Conservation (phyloP, 2,329 filamentous ascomycete species). For the Penicillium sp. region DNA sequence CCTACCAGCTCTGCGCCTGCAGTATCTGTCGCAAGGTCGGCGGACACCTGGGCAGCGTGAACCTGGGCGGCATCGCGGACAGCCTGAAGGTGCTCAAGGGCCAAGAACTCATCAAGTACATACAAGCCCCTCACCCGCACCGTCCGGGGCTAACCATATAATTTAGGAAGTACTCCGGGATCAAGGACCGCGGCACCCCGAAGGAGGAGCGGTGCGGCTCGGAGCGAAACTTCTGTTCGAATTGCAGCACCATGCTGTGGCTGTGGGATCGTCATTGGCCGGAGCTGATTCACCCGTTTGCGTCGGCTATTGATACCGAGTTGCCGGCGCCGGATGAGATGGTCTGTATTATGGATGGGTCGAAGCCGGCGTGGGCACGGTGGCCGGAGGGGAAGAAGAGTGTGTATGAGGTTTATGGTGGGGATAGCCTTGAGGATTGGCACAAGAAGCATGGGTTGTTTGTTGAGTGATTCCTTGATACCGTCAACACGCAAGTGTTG, state of each 20-base stretch:
- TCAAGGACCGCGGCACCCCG: conserved; percentile 44
- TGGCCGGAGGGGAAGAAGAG: conserved; percentile 50
- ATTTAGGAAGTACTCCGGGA: conserved; percentile 45
- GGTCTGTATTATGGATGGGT: conserved; percentile 46
- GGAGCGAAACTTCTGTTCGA: conserved; percentile 49
- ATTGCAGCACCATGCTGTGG: conserved; percentile 50
- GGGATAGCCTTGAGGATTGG: conserved; percentile 45
- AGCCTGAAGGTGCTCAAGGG: conserved; percentile 45
- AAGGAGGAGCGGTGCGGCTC: conserved; percentile 41
- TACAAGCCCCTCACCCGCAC: background rate
- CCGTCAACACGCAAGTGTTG: too few relatives aligned
- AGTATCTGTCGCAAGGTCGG: conserved; percentile 51
- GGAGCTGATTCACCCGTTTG: conserved; percentile 51
- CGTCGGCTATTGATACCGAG: conserved; percentile 50
- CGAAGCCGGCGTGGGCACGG: conserved; percentile 47
- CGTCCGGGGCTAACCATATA: background rate
- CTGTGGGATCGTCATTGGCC: conserved; percentile 49
- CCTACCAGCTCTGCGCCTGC: conserved; percentile 51
- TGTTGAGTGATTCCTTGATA: conserved; percentile 25
- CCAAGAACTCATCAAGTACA: conserved; percentile 46
- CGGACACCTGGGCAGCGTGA: conserved; percentile 47
- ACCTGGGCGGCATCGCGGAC: conserved; percentile 46
- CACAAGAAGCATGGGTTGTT: conserved; percentile 45
- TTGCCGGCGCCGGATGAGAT: conserved; percentile 47
- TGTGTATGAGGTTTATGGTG: conserved; percentile 40